Base-by-base conservation (phyloP, 2,329 filamentous ascomycete genomes). In the Ambrosiella xylebori region DNA sequence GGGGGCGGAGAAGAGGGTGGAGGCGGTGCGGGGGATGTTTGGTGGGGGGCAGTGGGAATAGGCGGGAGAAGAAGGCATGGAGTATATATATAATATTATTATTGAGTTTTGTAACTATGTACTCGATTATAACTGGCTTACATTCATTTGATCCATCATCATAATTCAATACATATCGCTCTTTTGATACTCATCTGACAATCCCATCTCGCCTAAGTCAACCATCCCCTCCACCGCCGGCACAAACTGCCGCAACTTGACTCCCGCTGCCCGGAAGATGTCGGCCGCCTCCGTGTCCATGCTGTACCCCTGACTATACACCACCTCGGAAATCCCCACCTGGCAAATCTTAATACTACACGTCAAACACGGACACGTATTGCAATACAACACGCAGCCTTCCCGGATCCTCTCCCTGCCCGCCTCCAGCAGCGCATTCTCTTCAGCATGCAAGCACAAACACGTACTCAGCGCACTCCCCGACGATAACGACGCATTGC, bases 261-360 rank as follows among this genome's bases (percentile, higher is more conserved):
- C 86, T 0, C 91, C 91, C 6, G 89, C 89, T 68, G 89, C 81
- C 59, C 80, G 74, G 64, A 98, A 86, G 36, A 98, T 85, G 56
- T 80, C 79, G 7, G 90, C 88, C 41, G 88, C 86, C 68, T 88
- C 81, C 45, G 75, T 79, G 66, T 98, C 93, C 85, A 98, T 96
- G 68, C 91, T 91, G 68, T 98, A 98, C 35, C 86, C 82, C 67
- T 94, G 85, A 63, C 82, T 90, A 66, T 95, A 98, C 12, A 98
- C 90, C 12, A 98, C 93, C 74, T 98, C 93, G 47, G 80, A 82
- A 63, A 98, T 95, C 15, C 93, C 93, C 7, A 97, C 88, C 72
- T 98, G 93, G 19, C 88, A 87, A 66, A 98, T 97, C 74, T 98
- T 98, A 74, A 98, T 95, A 65, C 88, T 95, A 71, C 93, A 98